These are phyloP conservation scores for Penicillium riverlandense DNA, from an alignment of 495 filamentous ascomycete species.

Conservation along the genomic window DNA sequence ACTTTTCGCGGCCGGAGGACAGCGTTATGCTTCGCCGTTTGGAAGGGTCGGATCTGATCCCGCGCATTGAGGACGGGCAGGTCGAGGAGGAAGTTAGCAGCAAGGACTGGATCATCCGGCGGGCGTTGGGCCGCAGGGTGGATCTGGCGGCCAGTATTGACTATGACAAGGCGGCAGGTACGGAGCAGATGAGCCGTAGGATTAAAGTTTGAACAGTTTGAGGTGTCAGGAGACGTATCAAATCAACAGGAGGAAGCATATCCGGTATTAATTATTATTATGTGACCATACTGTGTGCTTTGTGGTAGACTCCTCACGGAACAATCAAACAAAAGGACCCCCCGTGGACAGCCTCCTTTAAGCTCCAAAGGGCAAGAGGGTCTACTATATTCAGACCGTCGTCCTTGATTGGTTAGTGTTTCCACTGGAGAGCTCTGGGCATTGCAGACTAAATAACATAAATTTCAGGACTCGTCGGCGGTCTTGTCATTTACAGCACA, in stretches of 20 bases:
- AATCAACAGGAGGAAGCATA: not conserved
- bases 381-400: not conserved
- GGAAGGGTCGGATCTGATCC: constrained; percentile 25
- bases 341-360: too few species aligned
- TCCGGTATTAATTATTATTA: too few species aligned
- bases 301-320: too few species aligned
- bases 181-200: constrained; percentile 33
- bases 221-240: not conserved
- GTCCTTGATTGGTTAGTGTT: too few species aligned
- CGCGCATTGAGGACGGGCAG: constrained; percentile 24
- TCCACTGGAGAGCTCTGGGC: too few species aligned
- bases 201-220: constrained; percentile 9
- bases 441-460: too few species aligned
- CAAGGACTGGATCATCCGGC: constrained; percentile 43
- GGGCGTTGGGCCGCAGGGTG: constrained; percentile 31
- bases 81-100: constrained; percentile 35
- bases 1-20: constrained; percentile 56
- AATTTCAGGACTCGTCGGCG: too few species aligned
- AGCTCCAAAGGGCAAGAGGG: not conserved
- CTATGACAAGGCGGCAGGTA: constrained; percentile 31
- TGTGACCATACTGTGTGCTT: too few species aligned
- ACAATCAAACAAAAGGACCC: too few species aligned
- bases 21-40: constrained; percentile 42
- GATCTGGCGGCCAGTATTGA: constrained; percentile 24
- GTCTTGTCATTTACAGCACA: too few species aligned